Conservation (phyloP, 495 filamentous ascomycete species). For the Cetradonia linearis region DNA sequence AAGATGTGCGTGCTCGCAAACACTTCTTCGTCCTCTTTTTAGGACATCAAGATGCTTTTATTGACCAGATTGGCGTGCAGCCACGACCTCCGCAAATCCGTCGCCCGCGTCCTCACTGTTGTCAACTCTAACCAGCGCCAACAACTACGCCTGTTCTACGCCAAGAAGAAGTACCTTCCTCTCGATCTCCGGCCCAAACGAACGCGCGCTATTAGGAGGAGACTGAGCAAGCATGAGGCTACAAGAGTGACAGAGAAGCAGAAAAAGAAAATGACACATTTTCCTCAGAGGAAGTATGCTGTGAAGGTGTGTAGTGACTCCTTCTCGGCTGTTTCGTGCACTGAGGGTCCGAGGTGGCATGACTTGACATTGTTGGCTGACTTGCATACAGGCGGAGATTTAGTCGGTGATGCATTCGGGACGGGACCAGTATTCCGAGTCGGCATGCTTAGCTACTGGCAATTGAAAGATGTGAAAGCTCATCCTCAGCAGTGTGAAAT, state of each 20-base stretch:
- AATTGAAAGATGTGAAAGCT: not conserved
- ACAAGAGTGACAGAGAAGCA: conserved; percentile 73
- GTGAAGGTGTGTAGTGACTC: conserved; percentile 64
- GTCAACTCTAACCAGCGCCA: conserved; percentile 98
- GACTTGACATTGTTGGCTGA: not conserved
- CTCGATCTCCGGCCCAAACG: conserved; percentile 95
- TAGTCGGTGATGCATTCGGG: not conserved
- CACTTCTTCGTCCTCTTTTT: not conserved
- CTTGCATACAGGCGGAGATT: conserved; percentile 5
- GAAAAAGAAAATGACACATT: conserved; percentile 88
- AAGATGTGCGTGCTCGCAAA: conserved; percentile 61
- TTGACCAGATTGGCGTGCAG: conserved; percentile 36
- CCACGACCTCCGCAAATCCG: conserved; percentile 98
- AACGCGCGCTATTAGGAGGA: conserved; percentile 89
- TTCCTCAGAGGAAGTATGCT: conserved; percentile 96
- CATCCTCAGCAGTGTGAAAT: not conserved
- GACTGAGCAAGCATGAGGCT: conserved; percentile 82
- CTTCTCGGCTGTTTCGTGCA: not conserved
- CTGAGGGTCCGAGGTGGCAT: not conserved
- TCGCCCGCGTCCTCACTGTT: conserved; percentile 94
- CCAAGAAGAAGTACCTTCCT: conserved; percentile 96
- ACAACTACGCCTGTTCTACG: conserved; percentile 98
- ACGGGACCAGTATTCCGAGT: not conserved
- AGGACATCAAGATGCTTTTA: conserved; percentile 1
- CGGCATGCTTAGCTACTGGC: not conserved